Evolutionary conservation across 768 basidiomycete species (phyloP).

Genomic region (Psilocybe azurescens): DNA sequence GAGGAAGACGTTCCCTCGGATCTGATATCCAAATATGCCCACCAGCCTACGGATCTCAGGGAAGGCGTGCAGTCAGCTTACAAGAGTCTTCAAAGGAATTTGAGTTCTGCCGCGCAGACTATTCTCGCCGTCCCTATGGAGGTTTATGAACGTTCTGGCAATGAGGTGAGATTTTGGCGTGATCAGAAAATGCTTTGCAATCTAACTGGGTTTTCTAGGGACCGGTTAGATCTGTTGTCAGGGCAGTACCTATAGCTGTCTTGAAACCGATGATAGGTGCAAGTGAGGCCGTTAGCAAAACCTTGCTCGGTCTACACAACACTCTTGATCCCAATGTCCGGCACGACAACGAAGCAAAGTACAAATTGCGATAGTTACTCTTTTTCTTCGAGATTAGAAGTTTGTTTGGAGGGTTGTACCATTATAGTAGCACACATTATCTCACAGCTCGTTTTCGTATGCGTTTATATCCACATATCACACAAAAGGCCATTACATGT

Average conservation of each 20-base stretch:
- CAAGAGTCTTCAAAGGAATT: slow-evolving; percentile 81
- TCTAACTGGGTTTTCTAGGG: slow-evolving; percentile 56
- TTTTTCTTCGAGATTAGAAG: neutral
- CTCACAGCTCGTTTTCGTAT: neutral
- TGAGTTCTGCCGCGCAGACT: slow-evolving; percentile 95
- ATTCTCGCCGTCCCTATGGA: slow-evolving; percentile 99
- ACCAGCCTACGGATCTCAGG: slow-evolving; percentile 82
- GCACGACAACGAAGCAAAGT: slow-evolving; percentile 90
- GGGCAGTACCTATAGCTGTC: slow-evolving; percentile 97
- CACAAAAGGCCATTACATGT: slow-evolving; percentile 22
- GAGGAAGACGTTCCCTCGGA: slow-evolving; percentile 56
- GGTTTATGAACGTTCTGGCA: slow-evolving; percentile 93
- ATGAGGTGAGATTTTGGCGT: slow-evolving; percentile 65
- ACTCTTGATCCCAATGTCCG: slow-evolving; percentile 86
- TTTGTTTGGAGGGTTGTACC: slow-evolving; percentile 1
- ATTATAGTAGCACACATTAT: slow-evolving; percentile 7
- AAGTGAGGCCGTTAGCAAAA: slow-evolving; percentile 95
- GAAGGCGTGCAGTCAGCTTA: slow-evolving; percentile 96
- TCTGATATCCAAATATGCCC: slow-evolving; percentile 86
- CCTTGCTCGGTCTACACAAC: slow-evolving; percentile 91
- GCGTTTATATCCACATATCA: slow-evolving; percentile 23
- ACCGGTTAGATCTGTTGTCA: slow-evolving; percentile 90
- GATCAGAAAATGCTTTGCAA: neutral
- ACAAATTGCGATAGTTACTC: slow-evolving; percentile 71
- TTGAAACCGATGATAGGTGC: slow-evolving; percentile 98